phyloP scores from a whole-genome alignment of 805 yeast genomes.

The Myxozyma melibiosi region DNA sequence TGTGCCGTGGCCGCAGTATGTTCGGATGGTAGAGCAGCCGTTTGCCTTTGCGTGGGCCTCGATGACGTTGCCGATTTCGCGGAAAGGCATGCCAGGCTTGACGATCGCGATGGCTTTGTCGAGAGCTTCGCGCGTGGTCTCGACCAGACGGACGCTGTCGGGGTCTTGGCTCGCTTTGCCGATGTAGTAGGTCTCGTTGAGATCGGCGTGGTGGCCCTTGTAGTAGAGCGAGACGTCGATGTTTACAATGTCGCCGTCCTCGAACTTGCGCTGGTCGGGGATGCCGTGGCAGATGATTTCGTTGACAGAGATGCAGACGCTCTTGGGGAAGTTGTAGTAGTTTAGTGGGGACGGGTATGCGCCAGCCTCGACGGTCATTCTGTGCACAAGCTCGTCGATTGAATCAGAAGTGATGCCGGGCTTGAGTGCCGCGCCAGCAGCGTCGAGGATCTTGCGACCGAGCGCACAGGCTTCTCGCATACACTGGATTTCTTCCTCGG shows the following conservation, averaged over 20 bases:
- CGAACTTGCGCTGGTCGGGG: conserved; percentile 82
- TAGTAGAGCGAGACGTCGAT: conserved; percentile 83
- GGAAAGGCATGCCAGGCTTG: conserved; percentile 88
- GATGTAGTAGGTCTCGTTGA: conserved; percentile 95
- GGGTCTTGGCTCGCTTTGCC: conserved; percentile 83
- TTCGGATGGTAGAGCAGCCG: conserved; percentile 81
- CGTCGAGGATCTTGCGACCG: conserved; percentile 87
- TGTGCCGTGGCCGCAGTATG: conserved; percentile 94
- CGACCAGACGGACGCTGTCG: conserved; percentile 85
- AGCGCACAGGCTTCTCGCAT: conserved; percentile 73
- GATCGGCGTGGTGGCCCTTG: conserved; percentile 89
- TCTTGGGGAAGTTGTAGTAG: conserved; percentile 90
- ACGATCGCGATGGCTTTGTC: conserved; percentile 80
- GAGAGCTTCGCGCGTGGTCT: conserved; percentile 84
- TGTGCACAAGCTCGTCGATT: conserved; percentile 81
- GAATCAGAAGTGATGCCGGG: conserved; percentile 96
- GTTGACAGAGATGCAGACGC: conserved; percentile 89
- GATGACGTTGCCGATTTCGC: conserved; percentile 83
- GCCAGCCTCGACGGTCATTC: conserved; percentile 82
- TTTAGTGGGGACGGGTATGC: conserved; percentile 95
- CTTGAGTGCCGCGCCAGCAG: conserved; percentile 76
- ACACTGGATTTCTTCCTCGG: conserved; percentile 68
- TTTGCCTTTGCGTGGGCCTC: conserved; percentile 81
- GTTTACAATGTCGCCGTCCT: conserved; percentile 94
- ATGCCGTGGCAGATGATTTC: conserved; percentile 97